Evolutionary conservation across 2,329 filamentous ascomycete genomes (phyloP).

Genomic region (Xylaria sp.): DNA sequence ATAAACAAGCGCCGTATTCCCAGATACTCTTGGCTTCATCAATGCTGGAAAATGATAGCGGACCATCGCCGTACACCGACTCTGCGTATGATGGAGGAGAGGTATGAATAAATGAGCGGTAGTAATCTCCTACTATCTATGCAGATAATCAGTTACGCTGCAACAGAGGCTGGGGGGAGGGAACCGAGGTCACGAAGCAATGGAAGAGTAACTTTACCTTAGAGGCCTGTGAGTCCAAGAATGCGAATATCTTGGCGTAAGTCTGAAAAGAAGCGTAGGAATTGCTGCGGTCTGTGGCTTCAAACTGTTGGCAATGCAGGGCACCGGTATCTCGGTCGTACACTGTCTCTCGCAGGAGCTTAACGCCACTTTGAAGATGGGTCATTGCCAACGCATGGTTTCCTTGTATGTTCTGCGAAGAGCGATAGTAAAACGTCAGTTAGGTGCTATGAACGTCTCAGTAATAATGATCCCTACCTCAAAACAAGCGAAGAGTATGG

Average conservation of each 20-base stretch:
- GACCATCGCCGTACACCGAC: slow-evolving; percentile 1
- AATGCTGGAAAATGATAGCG: slow-evolving; percentile 18
- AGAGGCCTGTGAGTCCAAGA: slow-evolving; percentile 10
- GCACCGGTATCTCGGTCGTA: slow-evolving; percentile 7
- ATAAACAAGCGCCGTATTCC: slow-evolving; percentile 17
- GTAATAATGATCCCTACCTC: neutral
- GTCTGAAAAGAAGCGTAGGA: slow-evolving; percentile 12
- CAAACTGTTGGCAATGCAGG: neutral
- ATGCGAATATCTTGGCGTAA: slow-evolving; percentile 14
- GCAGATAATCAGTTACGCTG: neutral
- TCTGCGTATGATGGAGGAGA: neutral
- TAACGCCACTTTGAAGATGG: slow-evolving; percentile 19
- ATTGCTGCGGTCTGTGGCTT: neutral
- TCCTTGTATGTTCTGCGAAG: slow-evolving; percentile 8
- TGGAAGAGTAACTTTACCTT: neutral
- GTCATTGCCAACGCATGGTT: slow-evolving; percentile 13
- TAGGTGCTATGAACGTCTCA: neutral
- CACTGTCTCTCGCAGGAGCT: slow-evolving; percentile 8
- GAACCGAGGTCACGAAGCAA: too few relatives aligned
- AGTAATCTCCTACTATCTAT: slow-evolving; percentile 16
- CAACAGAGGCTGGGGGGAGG: neutral
- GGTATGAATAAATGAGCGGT: neutral
- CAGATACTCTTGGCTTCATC: slow-evolving; percentile 8
- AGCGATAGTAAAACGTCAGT: neutral
- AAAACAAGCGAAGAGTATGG: slow-evolving; percentile 18